Evolutionary conservation across 371 early-diverging fungal genomes (phyloP).

Genomic region (Capillidium heterosporum): DNA sequence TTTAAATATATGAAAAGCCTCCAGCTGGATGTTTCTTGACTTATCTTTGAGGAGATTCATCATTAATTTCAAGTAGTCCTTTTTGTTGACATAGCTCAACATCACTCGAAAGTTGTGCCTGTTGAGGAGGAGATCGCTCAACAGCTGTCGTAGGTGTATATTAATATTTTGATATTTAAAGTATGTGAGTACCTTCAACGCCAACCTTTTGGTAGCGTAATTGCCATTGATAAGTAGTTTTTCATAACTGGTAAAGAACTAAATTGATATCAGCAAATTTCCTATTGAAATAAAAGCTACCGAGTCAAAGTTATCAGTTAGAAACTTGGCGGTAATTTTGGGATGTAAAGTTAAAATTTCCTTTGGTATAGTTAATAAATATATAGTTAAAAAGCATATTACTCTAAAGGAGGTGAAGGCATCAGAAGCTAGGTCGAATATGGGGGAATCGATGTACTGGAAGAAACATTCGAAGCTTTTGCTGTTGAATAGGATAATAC

Average conservation of each 20-base stretch:
- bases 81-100: not conserved
- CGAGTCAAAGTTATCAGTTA: not conserved
- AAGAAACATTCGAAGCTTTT: not conserved
- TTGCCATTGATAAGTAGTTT: not conserved
- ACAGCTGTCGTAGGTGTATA: not conserved
- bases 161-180: too few relatives aligned
- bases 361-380: not conserved
- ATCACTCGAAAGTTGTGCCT: constrained; percentile 1
- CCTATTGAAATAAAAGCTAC: not conserved
- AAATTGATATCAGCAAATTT: not conserved
- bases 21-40: not conserved
- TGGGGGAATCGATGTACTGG: constrained; percentile 1
- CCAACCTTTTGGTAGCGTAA: not conserved
- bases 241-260: constrained; percentile 3
- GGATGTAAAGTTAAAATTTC: not conserved
- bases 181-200: not conserved
- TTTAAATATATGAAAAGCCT: constrained; percentile 5
- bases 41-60: constrained; percentile 4
- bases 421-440: not conserved
- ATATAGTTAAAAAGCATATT: not conserved
- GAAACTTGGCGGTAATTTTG: not conserved
- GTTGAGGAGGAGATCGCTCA: not conserved
- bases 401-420: constrained; percentile 4
- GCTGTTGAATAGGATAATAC: not conserved
- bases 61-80: not conserved